These are phyloP conservation scores for Cylindricascospora bacillispora DNA, from an alignment of 1,139 yeast genomes.

Conservation along the genomic window DNA sequence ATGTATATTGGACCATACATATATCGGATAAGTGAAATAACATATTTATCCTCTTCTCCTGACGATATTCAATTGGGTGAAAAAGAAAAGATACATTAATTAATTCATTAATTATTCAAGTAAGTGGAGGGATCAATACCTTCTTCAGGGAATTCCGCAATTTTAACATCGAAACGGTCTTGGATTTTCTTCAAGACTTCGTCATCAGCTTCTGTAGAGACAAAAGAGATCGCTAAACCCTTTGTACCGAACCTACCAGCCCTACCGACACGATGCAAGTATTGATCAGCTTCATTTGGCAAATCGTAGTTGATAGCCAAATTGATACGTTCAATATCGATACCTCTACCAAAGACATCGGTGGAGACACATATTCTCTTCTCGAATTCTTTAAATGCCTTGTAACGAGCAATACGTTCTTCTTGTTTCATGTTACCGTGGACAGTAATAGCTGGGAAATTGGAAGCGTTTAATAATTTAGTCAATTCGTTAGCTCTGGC, in stretches of 20 bases:
- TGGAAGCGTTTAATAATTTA: constrained; percentile 78
- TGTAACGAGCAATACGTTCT: constrained; percentile 95
- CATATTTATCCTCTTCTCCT: too few relatives aligned
- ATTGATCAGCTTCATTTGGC: constrained; percentile 87
- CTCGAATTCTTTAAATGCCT: constrained; percentile 93
- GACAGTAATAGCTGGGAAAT: constrained; percentile 95
- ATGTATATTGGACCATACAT: too few relatives aligned
- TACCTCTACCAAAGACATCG: constrained; percentile 98
- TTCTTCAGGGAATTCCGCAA: constrained; percentile 91
- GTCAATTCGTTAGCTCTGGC: constrained; percentile 88
- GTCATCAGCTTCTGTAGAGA: constrained; percentile 75
- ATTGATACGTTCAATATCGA: constrained; percentile 97
- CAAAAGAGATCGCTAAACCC: constrained; percentile 91
- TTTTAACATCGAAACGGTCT: constrained; percentile 93
- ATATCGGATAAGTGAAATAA: too few relatives aligned
- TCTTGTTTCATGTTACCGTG: constrained; percentile 95
- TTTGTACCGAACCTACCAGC: constrained; percentile 99
- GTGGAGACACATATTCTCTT: constrained; percentile 98
- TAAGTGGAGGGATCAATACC: constrained; percentile 97
- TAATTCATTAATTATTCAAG: constrained; percentile 64
- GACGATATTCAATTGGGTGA: too few relatives aligned
- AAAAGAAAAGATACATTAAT: neutral
- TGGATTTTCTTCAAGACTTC: constrained; percentile 87
- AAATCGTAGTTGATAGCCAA: constrained; percentile 94
- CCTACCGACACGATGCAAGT: constrained; percentile 98